phyloP scores from a whole-genome alignment of 768 basidiomycete genomes.

The Panellus pusillus region DNA sequence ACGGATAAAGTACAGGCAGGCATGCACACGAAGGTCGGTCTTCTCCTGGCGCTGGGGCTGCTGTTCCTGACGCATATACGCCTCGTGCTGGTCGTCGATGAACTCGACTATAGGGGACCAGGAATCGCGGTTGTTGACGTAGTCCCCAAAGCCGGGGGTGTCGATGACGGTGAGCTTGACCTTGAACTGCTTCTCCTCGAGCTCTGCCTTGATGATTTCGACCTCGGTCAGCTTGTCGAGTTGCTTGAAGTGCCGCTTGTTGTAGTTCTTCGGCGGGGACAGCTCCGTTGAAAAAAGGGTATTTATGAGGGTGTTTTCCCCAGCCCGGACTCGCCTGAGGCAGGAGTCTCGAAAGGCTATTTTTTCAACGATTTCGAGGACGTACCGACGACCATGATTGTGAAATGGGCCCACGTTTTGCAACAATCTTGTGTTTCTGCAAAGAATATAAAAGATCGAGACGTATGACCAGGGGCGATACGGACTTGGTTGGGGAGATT shows the following conservation, averaged over 20 bases:
- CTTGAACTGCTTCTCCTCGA: conserved; percentile 98
- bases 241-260: conserved; percentile 87
- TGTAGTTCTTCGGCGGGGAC: conserved; percentile 89
- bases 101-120: conserved; percentile 99
- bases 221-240: conserved; percentile 98
- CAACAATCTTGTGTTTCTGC: conserved; percentile 98
- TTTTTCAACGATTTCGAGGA: conserved; percentile 5
- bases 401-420: conserved; percentile 98
- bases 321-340: conserved; percentile 88
- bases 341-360: conserved; percentile 5
- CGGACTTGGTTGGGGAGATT: conserved; percentile 97
- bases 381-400: conserved; percentile 98
- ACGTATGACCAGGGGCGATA: conserved; percentile 5
- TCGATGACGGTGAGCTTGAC: conserved; percentile 99
- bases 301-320: conserved; percentile 98
- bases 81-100: conserved; percentile 94
- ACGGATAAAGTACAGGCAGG: conserved; percentile 95
- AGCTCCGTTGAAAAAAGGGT: conserved; percentile 98
- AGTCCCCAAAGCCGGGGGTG: conserved; percentile 99
- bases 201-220: conserved; percentile 98
- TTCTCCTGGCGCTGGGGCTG: conserved; percentile 95
- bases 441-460: conserved; percentile 21
- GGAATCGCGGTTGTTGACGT: conserved; percentile 99
- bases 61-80: conserved; percentile 97
- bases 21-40: conserved; percentile 93